Conservation (phyloP, 2,329 filamentous ascomycete genomes). For the Tolypocladium ophioglossoides region DNA sequence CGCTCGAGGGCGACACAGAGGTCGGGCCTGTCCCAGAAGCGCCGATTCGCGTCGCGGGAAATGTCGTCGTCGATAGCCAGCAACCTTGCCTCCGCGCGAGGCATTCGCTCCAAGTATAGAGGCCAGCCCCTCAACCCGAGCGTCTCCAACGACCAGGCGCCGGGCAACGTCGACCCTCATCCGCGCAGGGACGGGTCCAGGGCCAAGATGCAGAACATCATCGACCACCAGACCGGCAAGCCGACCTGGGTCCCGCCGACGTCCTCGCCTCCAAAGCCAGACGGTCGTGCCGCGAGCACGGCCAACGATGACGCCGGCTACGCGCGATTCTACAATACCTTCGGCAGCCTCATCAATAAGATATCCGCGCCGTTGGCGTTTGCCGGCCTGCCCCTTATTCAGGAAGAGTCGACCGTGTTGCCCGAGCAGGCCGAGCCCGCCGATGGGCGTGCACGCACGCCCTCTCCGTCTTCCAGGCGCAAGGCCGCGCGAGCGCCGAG, state of each 20-base stretch:
- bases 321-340: conserved; percentile 82
- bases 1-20: conserved; percentile 17
- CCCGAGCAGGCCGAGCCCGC: conserved; percentile 13
- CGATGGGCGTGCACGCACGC: conserved; percentile 23
- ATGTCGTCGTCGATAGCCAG: conserved; percentile 76
- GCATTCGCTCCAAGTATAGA: conserved; percentile 57
- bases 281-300: conserved; percentile 12
- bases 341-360: conserved; percentile 78
- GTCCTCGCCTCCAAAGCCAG: conserved; percentile 11
- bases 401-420: conserved; percentile 30
- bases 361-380: conserved; percentile 88
- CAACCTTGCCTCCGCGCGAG: conserved; percentile 76
- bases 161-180: conserved; percentile 55
- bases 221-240: conserved; percentile 40
- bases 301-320: conserved; percentile 62
- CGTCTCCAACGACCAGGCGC: conserved; percentile 62
- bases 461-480: conserved; percentile 25
- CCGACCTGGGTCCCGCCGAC: conserved; percentile 42
- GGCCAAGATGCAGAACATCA: conserved; percentile 45
- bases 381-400: conserved; percentile 72
- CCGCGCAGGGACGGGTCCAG: conserved; percentile 38
- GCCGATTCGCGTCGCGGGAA: conserved; percentile 51
- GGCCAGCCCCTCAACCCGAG: conserved; percentile 61
- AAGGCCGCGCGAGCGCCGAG: conserved; percentile 13
- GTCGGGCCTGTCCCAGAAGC: conserved; percentile 27